A percentile compares a stretch with the other conserved stretches of the same genome.
phyloP scores from a whole-genome alignment of 192 early-diverging fungal species.

The Backusella circina region DNA sequence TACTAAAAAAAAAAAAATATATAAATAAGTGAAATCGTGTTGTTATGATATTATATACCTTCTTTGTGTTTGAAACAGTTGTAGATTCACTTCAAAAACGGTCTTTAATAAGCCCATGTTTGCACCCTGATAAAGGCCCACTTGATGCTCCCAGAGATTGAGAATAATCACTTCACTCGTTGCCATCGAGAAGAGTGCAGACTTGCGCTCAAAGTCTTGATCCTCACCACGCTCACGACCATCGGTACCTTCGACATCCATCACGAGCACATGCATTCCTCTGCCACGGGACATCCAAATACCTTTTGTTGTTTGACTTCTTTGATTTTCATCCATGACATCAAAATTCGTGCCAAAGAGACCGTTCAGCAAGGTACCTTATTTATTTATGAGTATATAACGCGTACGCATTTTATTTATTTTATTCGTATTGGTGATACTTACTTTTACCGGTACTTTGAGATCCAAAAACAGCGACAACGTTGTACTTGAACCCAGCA shows the following conservation, averaged over 20 bases:
- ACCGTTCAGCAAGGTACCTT: slow-evolving; percentile 91
- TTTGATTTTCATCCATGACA: slow-evolving; percentile 85
- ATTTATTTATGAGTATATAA: neutral
- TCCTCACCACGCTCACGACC: slow-evolving; percentile 98
- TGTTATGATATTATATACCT: slow-evolving; percentile 37
- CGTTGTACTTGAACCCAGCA: slow-evolving; percentile 92
- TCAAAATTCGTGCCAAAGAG: slow-evolving; percentile 95
- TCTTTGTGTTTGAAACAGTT: slow-evolving; percentile 85
- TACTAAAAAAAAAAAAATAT: slow-evolving; percentile 36
- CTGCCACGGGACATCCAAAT: slow-evolving; percentile 94
- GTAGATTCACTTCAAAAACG: slow-evolving; percentile 97
- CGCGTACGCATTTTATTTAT: neutral
- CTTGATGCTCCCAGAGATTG: slow-evolving; percentile 98
- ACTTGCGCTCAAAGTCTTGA: slow-evolving; percentile 99
- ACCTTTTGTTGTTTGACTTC: slow-evolving; percentile 95
- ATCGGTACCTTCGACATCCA: slow-evolving; percentile 99
- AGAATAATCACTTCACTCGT: slow-evolving; percentile 93
- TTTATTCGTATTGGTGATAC: slow-evolving; percentile 5
- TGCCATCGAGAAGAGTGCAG: slow-evolving; percentile 94
- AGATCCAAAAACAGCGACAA: slow-evolving; percentile 98
- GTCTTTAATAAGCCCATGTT: slow-evolving; percentile 99
- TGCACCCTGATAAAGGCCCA: slow-evolving; percentile 97
- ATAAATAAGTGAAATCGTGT: neutral
- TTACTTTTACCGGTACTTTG: slow-evolving; percentile 97
- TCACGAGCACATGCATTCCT: slow-evolving; percentile 78